Percentiles rank a stretch among this genome's conserved stretches.
phyloP scores from a whole-genome alignment of 1,284 basidiomycete species.

The Trichosporon faecale region DNA sequence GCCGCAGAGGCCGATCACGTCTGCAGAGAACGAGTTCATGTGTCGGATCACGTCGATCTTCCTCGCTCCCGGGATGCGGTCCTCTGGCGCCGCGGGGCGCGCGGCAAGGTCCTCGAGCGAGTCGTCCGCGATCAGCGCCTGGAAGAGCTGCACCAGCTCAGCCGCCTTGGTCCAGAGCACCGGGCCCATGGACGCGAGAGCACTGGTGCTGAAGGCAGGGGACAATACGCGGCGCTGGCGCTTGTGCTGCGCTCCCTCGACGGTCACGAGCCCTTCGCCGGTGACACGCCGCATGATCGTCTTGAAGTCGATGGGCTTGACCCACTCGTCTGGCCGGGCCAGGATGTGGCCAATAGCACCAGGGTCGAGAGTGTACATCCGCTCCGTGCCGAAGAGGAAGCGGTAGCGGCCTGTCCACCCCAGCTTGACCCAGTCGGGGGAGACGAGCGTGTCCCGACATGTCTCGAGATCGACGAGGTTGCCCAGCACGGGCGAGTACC shows the following conservation, averaged over 20 bases:
- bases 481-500: constrained; percentile 6
- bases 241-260: constrained; percentile 55
- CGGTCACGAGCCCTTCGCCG: constrained; percentile 1
- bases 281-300: constrained; percentile 6
- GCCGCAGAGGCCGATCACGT: constrained; percentile 66
- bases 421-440: neutral
- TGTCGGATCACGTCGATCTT: constrained; percentile 59
- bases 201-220: constrained; percentile 45
- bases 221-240: constrained; percentile 55
- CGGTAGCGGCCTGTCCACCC: neutral
- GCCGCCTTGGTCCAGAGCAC: constrained; percentile 63
- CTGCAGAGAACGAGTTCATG: constrained; percentile 63
- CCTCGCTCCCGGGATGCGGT: constrained; percentile 14
- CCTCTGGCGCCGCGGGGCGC: constrained; percentile 20
- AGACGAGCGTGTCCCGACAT: constrained; percentile 11
- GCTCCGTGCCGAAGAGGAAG: constrained; percentile 7
- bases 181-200: constrained; percentile 47
- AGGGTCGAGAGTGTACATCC: constrained; percentile 11
- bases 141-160: constrained; percentile 50
- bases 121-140: constrained; percentile 15
- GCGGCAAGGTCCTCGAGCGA: constrained; percentile 13
- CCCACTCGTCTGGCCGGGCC: constrained; percentile 3
- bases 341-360: constrained; percentile 5
- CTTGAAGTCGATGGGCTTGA: neutral
- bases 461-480: neutral